phyloP scores from a whole-genome alignment of 1,284 basidiomycete species.

The Cutaneotrichosporon sp. region DNA sequence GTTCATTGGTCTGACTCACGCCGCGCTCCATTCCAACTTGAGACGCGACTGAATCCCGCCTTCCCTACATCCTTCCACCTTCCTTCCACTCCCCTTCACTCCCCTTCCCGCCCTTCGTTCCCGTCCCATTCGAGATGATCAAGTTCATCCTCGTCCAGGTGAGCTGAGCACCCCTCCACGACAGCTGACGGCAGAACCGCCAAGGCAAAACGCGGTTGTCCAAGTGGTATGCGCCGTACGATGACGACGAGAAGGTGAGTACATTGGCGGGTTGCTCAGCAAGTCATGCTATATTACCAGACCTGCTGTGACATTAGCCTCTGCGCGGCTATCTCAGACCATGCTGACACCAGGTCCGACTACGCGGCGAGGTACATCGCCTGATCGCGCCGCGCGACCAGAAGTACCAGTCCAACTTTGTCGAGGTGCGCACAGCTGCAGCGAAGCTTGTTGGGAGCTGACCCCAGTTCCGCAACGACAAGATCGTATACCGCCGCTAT shows the following conservation, averaged over 20 bases:
- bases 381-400: slow-evolving; percentile 95
- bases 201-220: slow-evolving; percentile 96
- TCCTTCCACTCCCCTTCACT: slow-evolving; percentile 1
- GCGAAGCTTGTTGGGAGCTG: slow-evolving; percentile 1
- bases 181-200: slow-evolving; percentile 65
- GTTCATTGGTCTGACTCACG: no score
- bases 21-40: background rate
- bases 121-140: slow-evolving; percentile 63
- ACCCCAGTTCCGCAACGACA: slow-evolving; percentile 85
- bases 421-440: slow-evolving; percentile 65
- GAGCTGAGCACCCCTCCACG: slow-evolving; percentile 22
- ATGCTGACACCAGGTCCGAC: slow-evolving; percentile 64
- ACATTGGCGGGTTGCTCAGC: no score
- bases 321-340: background rate
- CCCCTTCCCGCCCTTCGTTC: background rate
- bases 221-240: slow-evolving; percentile 96
- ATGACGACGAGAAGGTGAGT: slow-evolving; percentile 89
- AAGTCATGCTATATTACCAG: no score
- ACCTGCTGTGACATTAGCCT: background rate
- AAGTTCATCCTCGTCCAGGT: slow-evolving; percentile 91
- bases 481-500: slow-evolving; percentile 91
- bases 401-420: slow-evolving; percentile 98
- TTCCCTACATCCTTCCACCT: no score
- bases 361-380: slow-evolving; percentile 92
- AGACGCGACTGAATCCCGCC: no score